Evolutionary conservation across 2,329 filamentous ascomycete species (phyloP).

Genomic region (Cadophora sp.): DNA sequence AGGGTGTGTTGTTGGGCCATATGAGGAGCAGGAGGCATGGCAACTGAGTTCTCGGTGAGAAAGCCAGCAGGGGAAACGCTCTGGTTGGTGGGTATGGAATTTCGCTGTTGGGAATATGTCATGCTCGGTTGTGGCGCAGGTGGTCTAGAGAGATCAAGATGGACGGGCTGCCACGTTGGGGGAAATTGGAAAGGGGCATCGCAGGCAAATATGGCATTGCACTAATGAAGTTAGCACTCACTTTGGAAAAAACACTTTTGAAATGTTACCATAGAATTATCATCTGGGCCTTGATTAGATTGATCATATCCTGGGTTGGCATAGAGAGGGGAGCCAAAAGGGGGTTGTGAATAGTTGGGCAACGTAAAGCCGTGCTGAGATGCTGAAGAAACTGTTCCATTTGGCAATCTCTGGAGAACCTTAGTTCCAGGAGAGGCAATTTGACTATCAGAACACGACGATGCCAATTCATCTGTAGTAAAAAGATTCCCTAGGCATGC

Average conservation of each 20-base stretch:
- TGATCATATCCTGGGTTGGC: not conserved
- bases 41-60: not conserved
- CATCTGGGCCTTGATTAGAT: not conserved
- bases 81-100: not conserved
- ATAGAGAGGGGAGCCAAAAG: not conserved
- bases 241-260: no score
- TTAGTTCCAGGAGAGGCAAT: not conserved
- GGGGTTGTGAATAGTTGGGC: not conserved
- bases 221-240: not conserved
- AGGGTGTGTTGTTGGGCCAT: not conserved
- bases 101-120: not conserved
- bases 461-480: not conserved
- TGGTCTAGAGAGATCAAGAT: not conserved
- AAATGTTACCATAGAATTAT: not conserved
- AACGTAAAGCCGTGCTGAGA: not conserved
- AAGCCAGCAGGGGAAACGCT: not conserved
- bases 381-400: not conserved
- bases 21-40: not conserved
- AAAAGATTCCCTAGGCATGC: not conserved
- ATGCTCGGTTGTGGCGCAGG: not conserved
- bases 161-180: not conserved
- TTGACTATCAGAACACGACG: not conserved
- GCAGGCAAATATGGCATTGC: conserved; percentile 1
- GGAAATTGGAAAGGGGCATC: conserved; percentile 1
- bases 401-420: not conserved